Base-by-base conservation (phyloP, 768 basidiomycete genomes). In the Termitomyces sp. region DNA sequence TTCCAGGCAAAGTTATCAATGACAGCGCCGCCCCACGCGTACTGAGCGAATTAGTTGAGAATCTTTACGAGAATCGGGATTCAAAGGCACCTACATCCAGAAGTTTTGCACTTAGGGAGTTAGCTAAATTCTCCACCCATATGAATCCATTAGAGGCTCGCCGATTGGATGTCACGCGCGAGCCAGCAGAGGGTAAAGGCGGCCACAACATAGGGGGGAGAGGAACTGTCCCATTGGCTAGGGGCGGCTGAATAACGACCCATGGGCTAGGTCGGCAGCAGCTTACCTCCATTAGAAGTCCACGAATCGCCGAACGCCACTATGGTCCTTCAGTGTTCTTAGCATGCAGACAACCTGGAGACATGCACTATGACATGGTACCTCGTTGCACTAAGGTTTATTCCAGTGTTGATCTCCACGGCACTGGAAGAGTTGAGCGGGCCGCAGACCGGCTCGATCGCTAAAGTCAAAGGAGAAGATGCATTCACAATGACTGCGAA, bases 1-100 rank as follows among this genome's bases (percentile, higher is more conserved):
- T 70, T 71, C 58, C 66, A 71, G 0, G 66, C 70, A 50, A 66
- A 66, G 54, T 68, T 69, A 51, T 71, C 64, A 45, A 70, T 69
- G 12, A 71, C 55, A 21, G 70, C 69, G 12, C 69, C 70, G 32
- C 69, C 70, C 68, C 68, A 69, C 11, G 70, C 67, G 28, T 71
- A 69, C 69, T 70, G 17, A 30, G 17, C 14, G 12, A 51, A 19
- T 50, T 28, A 21, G 5, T 19, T 14, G 43, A 41, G 8, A 50
- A 40, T 65, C 61, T 24, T 40, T 19, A 17, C 24, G 17, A 40
- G 17, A 38, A 38, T 14, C 2, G 12, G n/a, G 26, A n/a, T 28
- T 38, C 21, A 9, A 48, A 19, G 26, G 11, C 11, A n/a, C 11
- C 10, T 40, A 50, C 49, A 54, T 71, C 65, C 19, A 71, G 55